Percentiles rank a stretch among this genome's conserved stretches.
phyloP scores from a whole-genome alignment of 768 basidiomycete genomes.

The Butyriboletus loyo region DNA sequence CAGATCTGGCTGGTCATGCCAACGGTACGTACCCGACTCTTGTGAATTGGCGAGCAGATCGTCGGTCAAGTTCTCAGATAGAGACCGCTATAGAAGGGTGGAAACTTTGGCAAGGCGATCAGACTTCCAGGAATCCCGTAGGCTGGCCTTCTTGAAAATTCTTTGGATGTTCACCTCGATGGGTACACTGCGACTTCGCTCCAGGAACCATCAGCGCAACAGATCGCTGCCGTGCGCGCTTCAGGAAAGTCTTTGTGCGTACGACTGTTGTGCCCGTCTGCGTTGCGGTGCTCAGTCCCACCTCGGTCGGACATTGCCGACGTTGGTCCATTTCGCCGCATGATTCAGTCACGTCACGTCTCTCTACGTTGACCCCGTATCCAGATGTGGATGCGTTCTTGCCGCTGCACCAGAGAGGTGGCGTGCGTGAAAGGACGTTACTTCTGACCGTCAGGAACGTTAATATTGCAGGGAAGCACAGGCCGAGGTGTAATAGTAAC shows the following conservation, averaged over 20 bases:
- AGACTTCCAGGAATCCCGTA: slow-evolving; percentile 11
- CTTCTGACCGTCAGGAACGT: slow-evolving; percentile 11
- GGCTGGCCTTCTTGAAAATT: slow-evolving; percentile 9
- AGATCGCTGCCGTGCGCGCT: slow-evolving; percentile 8
- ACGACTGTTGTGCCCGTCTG: not conserved
- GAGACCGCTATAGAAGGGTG: not conserved
- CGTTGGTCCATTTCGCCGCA: not conserved
- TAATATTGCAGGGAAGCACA: slow-evolving; percentile 15
- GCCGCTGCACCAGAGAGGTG: not conserved
- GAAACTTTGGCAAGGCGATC: slow-evolving; percentile 10
- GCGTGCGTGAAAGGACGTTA: not conserved
- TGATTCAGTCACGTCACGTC: not conserved
- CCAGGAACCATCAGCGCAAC: slow-evolving; percentile 22
- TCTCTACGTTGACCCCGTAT: not conserved
- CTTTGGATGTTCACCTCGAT: slow-evolving; percentile 21
- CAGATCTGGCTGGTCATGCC: not conserved
- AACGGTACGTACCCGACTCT: slow-evolving; percentile 2
- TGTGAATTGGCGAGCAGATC: not conserved
- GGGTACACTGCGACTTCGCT: slow-evolving; percentile 8
- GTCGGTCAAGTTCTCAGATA: not conserved
- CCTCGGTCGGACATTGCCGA: not conserved
- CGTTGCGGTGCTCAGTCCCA: not conserved
- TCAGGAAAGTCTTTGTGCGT: not conserved
- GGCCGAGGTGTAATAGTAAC: slow-evolving; percentile 21
- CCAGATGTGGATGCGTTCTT: not conserved